These are phyloP conservation scores for Phaeophleospora eucalypticola DNA, from an alignment of 2,329 filamentous ascomycete genomes.

Conservation along the genomic window DNA sequence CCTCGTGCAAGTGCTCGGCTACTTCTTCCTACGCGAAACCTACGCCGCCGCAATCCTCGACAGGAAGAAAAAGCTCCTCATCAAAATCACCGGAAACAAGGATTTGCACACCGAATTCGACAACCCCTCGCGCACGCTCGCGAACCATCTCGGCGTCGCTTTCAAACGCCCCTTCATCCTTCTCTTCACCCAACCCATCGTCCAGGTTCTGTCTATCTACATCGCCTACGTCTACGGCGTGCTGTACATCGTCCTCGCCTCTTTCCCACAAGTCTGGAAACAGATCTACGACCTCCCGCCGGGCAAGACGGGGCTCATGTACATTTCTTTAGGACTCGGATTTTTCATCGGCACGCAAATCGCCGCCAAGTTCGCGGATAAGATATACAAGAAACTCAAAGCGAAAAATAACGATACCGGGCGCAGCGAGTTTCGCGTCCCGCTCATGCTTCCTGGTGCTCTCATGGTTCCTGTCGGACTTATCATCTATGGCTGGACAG, in stretches of 20 bases:
- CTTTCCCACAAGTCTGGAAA: conserved; percentile 33
- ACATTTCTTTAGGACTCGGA: conserved; percentile 55
- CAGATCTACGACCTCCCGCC: conserved; percentile 22
- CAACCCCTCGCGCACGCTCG: conserved; percentile 32
- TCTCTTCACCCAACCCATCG: conserved; percentile 36
- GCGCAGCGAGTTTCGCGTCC: conserved; percentile 43
- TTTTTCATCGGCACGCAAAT: conserved; percentile 53
- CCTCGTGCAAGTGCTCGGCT: conserved; percentile 57
- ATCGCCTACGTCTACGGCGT: conserved; percentile 39
- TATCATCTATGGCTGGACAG: conserved; percentile 58
- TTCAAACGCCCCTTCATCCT: conserved; percentile 35
- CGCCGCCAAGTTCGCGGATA: conserved; percentile 35
- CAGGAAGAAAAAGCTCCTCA: conserved; percentile 55
- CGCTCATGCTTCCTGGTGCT: conserved; percentile 53
- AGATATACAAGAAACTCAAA: conserved; percentile 36
- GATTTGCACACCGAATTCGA: conserved; percentile 53
- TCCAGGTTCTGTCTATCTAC: conserved; percentile 35
- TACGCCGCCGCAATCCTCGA: conserved; percentile 61
- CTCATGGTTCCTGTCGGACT: conserved; percentile 53
- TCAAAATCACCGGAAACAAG: conserved; percentile 56
- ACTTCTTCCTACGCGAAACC: conserved; percentile 62
- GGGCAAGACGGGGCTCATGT: conserved; percentile 36
- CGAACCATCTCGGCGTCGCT: conserved; percentile 30
- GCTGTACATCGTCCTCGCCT: conserved; percentile 37
- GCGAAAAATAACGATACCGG: conserved; percentile 37